Evolutionary conservation across 305 asterid species (phyloP), one percentile per base, ranked within the genome.

Genomic region (Andrographis paniculata): DNA sequence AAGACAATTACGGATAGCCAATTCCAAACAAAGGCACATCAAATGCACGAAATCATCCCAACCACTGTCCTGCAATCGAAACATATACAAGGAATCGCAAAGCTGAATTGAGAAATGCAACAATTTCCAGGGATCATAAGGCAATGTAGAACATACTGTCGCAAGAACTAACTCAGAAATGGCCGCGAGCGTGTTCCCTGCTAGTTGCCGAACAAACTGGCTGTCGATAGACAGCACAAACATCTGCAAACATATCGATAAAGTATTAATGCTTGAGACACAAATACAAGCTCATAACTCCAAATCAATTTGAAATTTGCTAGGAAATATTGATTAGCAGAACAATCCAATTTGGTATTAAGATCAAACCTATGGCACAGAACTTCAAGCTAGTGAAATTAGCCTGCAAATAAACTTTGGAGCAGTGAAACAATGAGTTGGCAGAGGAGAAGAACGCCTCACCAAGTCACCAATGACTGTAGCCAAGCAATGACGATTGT

Each of bases 171-270:
- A 67, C 78, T 83, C 80, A 22, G 81, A 70, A 50, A 86, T 48
- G 52, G 83, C 81, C 58, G 75, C 76, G 17, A 91, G 73, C 48
- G 38, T 75, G 64, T 77, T 91, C 36, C 81, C 84, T 0, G 50
- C 66, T 46, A 87, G 62, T 64, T 86, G 89, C 62, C 63, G 93
- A 63, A 60, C 47, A 63, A 66, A 67, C 72, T 31, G 81, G 63
- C 70, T 83, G 47, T 70, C 62, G 58, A 69, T 27, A 56, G 67
- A 59, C 28, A 87, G 74, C 68, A 91, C 66, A 65, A 50, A 39
- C 66, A 83, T 62, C 99, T 91, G 89, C 68, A 60, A 52, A 45
- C 53, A 60, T 46, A 60, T 17, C 15, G 9, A n/a, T n/a, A 52
- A 40, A 30, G 39, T 18, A 17, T 4, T 10, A 8, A 45, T 38